phyloP scores from a whole-genome alignment of 1,284 basidiomycete species.

The Schizophyllum amplum region DNA sequence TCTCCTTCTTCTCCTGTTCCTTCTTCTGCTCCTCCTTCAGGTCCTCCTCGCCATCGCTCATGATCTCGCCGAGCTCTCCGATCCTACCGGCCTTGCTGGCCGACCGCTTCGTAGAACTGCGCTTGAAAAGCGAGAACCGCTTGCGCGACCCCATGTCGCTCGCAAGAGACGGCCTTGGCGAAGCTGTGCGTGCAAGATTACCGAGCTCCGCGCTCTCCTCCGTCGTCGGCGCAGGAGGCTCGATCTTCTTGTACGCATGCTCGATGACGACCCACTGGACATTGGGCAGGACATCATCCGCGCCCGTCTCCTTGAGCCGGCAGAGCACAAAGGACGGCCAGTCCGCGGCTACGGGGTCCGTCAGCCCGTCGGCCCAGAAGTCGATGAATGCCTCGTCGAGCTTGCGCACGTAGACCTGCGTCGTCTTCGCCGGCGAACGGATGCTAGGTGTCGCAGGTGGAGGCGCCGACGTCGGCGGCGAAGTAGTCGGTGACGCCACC shows the following conservation, averaged over 20 bases:
- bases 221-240: constrained; percentile 12
- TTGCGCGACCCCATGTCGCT: constrained; percentile 36
- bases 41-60: constrained; percentile 40
- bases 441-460: background rate
- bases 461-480: background rate
- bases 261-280: constrained; percentile 61
- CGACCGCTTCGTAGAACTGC: constrained; percentile 23
- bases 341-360: constrained; percentile 50
- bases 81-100: constrained; percentile 29
- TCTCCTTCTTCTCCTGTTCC: constrained; percentile 17
- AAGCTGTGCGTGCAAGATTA: too few species aligned
- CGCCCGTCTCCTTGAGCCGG: constrained; percentile 40
- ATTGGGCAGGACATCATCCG: constrained; percentile 21
- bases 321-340: constrained; percentile 66
- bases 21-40: constrained; percentile 19
- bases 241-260: constrained; percentile 25
- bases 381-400: constrained; percentile 73
- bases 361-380: constrained; percentile 65
- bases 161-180: constrained; percentile 42
- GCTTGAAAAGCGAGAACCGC: constrained; percentile 40
- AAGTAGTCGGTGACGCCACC: constrained; percentile 8
- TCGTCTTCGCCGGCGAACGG: constrained; percentile 13
- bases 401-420: constrained; percentile 40
- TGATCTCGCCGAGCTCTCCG: constrained; percentile 60
- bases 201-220: constrained; percentile 8